Percentiles rank a stretch among this genome's conserved stretches.
Evolutionary conservation across 176 grass and related monocot genomes (phyloP).

Genomic region (Rhipidocladum racemiflorum): DNA sequence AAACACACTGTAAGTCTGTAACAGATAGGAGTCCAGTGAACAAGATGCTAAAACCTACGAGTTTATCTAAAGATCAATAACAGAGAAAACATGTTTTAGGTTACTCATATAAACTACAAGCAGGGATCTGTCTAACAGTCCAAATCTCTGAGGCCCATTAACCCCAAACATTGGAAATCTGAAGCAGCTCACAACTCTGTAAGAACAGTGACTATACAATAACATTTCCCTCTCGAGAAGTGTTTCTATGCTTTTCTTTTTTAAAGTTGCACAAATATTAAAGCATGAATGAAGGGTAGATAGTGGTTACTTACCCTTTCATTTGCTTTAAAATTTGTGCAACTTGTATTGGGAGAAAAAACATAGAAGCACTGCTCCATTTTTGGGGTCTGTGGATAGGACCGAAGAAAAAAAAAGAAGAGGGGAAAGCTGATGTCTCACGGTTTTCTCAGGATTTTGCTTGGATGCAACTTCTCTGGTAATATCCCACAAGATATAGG

Average conservation of each 20-base stretch:
- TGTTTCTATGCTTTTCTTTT: no score
- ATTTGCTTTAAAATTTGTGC: no score
- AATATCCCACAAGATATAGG: conserved; percentile 62
- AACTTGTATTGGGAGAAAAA: no score
- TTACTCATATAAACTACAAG: conserved; percentile 32
- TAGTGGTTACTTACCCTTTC: no score
- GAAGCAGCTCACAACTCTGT: conserved; percentile 69
- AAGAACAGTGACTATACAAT: conserved; percentile 36
- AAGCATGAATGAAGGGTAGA: no score
- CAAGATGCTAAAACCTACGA: no score
- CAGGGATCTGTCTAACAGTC: conserved; percentile 86
- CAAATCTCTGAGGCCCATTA: conserved; percentile 50
- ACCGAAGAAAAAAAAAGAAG: neutral
- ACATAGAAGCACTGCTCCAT: no score
- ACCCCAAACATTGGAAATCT: conserved; percentile 71
- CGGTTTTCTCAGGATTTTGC: conserved; percentile 63
- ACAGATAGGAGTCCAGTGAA: no score
- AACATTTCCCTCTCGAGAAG: neutral
- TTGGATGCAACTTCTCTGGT: conserved; percentile 71
- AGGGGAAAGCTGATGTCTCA: conserved; percentile 4
- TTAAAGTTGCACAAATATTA: no score
- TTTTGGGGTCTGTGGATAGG: conserved; percentile 8
- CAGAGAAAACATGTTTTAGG: neutral
- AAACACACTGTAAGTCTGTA: neutral
- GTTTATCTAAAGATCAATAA: neutral